Evolutionary conservation across 2,329 filamentous ascomycete genomes (phyloP), one percentile per base, ranked within the genome.

Genomic region (Trichoderma lentiforme): DNA sequence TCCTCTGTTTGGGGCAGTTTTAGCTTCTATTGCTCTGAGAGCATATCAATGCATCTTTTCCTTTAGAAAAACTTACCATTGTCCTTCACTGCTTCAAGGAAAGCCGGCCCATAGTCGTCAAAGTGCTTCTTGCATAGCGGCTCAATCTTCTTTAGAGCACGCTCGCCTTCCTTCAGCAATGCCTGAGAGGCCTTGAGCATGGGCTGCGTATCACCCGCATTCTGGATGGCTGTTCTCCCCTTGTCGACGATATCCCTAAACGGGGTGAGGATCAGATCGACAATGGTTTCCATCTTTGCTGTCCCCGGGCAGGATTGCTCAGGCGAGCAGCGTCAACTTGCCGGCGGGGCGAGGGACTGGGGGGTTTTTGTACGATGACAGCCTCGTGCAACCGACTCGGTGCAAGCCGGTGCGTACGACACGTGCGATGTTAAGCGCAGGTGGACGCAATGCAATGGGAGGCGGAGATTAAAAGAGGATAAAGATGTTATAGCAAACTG

Each of bases 221-320:
- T 87, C 30, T 82, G 80, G 62, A 84, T 76, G 0, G 87, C 86
- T 12, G 76, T 72, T 39, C 80, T 84, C 36, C 83, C 86, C 80
- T 87, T 87, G 57, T 86, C 83, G 66, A 87, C 83, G 70, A 88
- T 84, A 58, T 88, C 86, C 67, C 79, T 82, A 75, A 88, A 89
- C 32, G 86, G 86, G 43, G 81, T 81, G 32, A 88, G 78, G 47
- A 87, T 84, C 60, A 88, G 83, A 58, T 82, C 80, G 58, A 76
- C 75, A 28, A 84, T 79, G 64, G 82, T 78, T 71, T 84, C 82
- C 83, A 85, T 85, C n/a, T 32, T 62, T 36, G 28, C 39, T 72
- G 28, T 36, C 26, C 32, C 32, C 21, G 15, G 64, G 51, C 57
- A 70, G 26, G 11, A 34, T 36, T 53, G 64, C 39, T 62, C 39